Base-by-base conservation (phyloP, 2,329 filamentous ascomycete genomes). In the Mollisiaceae sp. region DNA sequence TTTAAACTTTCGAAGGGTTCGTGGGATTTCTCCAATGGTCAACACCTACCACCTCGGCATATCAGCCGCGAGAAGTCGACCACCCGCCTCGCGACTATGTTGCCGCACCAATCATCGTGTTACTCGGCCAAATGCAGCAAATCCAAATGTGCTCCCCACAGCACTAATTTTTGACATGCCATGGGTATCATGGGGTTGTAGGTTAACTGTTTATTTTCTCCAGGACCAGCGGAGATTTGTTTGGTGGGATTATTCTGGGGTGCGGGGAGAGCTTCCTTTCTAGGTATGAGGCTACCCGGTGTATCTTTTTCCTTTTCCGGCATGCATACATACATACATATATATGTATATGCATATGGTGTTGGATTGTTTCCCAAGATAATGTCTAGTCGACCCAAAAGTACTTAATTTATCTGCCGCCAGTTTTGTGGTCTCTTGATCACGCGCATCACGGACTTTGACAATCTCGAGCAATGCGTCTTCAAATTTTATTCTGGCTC, bases 211-310 rank as follows among this genome's bases (percentile, higher is more conserved):
- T 56, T 54, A 15, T 22, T 54, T 36, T 36, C 24, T 8, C 55
- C 59, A 24, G 63, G 9, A 2, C 22, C 22, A 36, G 55, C 20
- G 43, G 11, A 14, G 8, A 41, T 60, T 20, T 62, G 59, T 59
- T 57, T 65, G 63, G 63, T 65, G 63, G 63, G 50, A 62, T 54
- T 62, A 59, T 43, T 61, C 56, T 65, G n/a, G 55, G 55, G 55
- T 38, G 54, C 11, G 32, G 14, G 32, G 14, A 6, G 32, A 57
- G 24, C 55, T 57, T 57, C 55, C 32, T 38, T 41, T 57, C n/a
- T 38, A 14, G 35, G 55, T 54, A 54, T 32, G 11, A 18, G 32
- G 50, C 24, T 54, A 45, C 45, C 45, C 20, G 27, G 3, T 27
- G 45, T 2, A 50, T 22, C 18, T n/a, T 22, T 24, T 20, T 54